Evolutionary conservation across 352 stramenopile genomes (phyloP), one percentile per base, ranked within the genome.

Genomic region (Pythium pyrilobum): DNA sequence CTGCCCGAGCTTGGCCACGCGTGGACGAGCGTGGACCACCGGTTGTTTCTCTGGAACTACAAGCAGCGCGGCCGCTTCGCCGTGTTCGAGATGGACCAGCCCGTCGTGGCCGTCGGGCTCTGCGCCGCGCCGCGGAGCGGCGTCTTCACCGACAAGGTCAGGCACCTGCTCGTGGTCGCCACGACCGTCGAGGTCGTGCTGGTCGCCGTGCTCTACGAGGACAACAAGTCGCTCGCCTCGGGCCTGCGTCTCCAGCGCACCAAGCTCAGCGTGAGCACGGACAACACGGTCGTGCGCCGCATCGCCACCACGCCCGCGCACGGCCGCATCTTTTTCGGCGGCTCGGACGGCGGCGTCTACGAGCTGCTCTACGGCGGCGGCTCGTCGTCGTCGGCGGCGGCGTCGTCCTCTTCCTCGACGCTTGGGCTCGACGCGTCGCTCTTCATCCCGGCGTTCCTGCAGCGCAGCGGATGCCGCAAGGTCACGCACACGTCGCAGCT

Each of bases 31-130:
- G 80, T 97, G 21, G 96, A 98, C 69, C 78, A 95, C 33, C 81
- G 80, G 0, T 70, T 99, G 15, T 98, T 97, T 56, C 71, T 99
- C 11, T 99, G 96, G 95, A 91, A 89, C 56, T 98, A 98, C 74
- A 72, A 70, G 3, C 64, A 86, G 32, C 72, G 72, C 34, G 81
- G 72, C 13, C 77, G 77, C 42, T 97, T 96, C 51, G 85, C 72
- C n/a, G 76, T 83, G 21, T 97, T 96, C 61, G 73, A 91, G 52
- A 92, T 90, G 53, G 80, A 95, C 49, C 92, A 98, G 59, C 87
- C 90, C 5, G 85, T 99, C 36, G 82, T 98, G 6, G 84, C 84
- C 15, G 95, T 98, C 16, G 94, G 85, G 4, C 63, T 98, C 36
- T 85, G 82, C 18, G 76, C 87, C 9, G 61, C 60, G 33, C 96